Evolutionary conservation across 202 grass and related monocot genomes (phyloP).

Genomic region (Panicum hallii): DNA sequence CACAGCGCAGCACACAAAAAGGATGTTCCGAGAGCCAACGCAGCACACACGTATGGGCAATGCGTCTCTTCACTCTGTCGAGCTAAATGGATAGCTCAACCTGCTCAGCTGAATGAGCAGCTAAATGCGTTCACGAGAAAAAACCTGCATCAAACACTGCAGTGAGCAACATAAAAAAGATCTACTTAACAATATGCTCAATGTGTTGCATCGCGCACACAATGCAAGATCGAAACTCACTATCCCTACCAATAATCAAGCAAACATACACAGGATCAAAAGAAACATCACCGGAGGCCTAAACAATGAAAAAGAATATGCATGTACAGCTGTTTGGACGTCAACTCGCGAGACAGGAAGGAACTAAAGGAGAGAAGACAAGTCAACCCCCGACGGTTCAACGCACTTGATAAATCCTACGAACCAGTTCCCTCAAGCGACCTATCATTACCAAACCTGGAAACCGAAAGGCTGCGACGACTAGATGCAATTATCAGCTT

Average conservation of each 20-base stretch:
- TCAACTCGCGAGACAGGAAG: conserved; percentile 14
- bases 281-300: background rate
- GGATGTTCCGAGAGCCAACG: background rate
- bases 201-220: background rate
- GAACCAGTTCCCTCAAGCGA: conserved; percentile 38
- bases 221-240: conserved; percentile 22
- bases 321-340: conserved; percentile 11
- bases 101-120: conserved; percentile 12
- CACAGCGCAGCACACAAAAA: conserved; percentile 1
- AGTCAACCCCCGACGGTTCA: conserved; percentile 47
- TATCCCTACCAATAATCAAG: background rate
- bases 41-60: background rate
- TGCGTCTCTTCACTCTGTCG: conserved; percentile 5
- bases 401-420: conserved; percentile 47
- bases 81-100: conserved; percentile 25
- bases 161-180: conserved; percentile 41
- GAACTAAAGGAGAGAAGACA: conserved; percentile 28
- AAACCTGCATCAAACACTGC: conserved; percentile 34
- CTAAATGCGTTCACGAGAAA: conserved; percentile 14
- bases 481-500: conserved; percentile 40
- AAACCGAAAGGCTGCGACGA: background rate
- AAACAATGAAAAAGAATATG: conserved; percentile 26
- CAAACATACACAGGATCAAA: conserved; percentile 1
- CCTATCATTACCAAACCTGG: conserved; percentile 33
- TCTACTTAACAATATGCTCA: conserved; percentile 29